A percentile compares a stretch with the other conserved stretches of the same genome.
These are phyloP conservation scores for Aureobasidium lini DNA, from an alignment of 2,329 filamentous ascomycete species.

Conservation along the genomic window DNA sequence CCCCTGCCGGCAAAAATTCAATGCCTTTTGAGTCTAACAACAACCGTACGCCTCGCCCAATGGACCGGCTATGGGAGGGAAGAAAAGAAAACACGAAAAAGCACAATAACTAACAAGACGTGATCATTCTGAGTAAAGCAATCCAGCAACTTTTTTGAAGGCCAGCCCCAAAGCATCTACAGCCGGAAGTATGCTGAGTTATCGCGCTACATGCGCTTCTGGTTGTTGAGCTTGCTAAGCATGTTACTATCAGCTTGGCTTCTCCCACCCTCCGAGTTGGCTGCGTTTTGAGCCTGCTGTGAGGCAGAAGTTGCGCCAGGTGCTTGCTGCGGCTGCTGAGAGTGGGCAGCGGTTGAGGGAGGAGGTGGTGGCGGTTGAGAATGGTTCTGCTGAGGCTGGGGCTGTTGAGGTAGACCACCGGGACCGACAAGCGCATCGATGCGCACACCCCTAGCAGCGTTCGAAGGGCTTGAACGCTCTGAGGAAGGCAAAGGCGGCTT, in stretches of 20 bases:
- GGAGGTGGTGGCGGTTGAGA: constrained; percentile 3
- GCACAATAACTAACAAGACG: neutral
- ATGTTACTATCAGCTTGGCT: constrained; percentile 37
- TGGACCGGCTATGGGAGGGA: neutral
- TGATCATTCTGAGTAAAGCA: constrained; percentile 8
- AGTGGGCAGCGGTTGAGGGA: constrained; percentile 12
- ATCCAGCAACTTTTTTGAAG: neutral
- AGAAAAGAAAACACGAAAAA: neutral
- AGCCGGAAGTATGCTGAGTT: neutral
- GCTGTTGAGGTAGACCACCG: constrained; percentile 21
- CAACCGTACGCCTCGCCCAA: neutral
- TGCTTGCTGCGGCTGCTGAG: constrained; percentile 12
- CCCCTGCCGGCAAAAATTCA: constrained; percentile 1
- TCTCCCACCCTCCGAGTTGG: constrained; percentile 31
- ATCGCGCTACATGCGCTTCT: constrained; percentile 9
- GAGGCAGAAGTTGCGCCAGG: neutral
- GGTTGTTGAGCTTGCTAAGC: constrained; percentile 34
- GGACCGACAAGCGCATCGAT: constrained; percentile 22
- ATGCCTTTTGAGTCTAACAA: constrained; percentile 5
- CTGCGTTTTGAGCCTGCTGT: constrained; percentile 23
- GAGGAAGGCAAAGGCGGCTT: constrained; percentile 22
- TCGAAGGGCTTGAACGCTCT: constrained; percentile 32
- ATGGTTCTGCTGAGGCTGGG: constrained; percentile 9
- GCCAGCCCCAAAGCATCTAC: neutral
- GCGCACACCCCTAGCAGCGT: constrained; percentile 22